These are phyloP conservation scores for Nitzschia palea DNA, from an alignment of 108 stramenopile genomes.

Conservation along the genomic window DNA sequence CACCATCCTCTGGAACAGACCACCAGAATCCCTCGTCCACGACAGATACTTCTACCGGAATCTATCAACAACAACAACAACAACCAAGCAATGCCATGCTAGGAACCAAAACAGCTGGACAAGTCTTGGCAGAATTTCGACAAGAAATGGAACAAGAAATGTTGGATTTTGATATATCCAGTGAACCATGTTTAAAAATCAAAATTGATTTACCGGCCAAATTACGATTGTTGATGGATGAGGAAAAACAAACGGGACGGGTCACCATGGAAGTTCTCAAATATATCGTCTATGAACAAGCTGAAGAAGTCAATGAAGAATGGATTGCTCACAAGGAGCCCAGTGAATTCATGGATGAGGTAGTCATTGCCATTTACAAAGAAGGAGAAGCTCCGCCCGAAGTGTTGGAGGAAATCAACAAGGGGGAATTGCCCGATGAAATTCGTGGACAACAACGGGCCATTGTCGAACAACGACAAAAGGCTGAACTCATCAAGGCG, in stretches of 20 bases:
- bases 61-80: neutral
- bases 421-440: slow-evolving; percentile 82
- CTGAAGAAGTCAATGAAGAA: slow-evolving; percentile 83
- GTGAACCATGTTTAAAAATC: slow-evolving; percentile 34
- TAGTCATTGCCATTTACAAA: slow-evolving; percentile 73
- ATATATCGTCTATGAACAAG: slow-evolving; percentile 84
- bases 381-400: slow-evolving; percentile 80
- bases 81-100: neutral
- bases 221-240: slow-evolving; percentile 1
- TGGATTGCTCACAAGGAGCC: slow-evolving; percentile 87
- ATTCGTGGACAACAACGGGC: slow-evolving; percentile 64
- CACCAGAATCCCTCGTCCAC: too few relatives aligned
- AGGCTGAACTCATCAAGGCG: slow-evolving; percentile 46
- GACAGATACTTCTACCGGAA: too few relatives aligned
- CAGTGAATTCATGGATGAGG: slow-evolving; percentile 81
- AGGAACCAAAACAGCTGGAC: slow-evolving; percentile 28
- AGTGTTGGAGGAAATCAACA: slow-evolving; percentile 79
- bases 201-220: slow-evolving; percentile 35
- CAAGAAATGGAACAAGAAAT: slow-evolving; percentile 60
- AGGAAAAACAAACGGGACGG: slow-evolving; percentile 48
- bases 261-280: slow-evolving; percentile 84
- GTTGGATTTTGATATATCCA: slow-evolving; percentile 58
- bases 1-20: neutral
- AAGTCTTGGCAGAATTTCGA: slow-evolving; percentile 57
- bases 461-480: slow-evolving; percentile 51